These are phyloP conservation scores for Puya raimondii DNA, from an alignment of 176 grass and related monocot species.

Conservation along the genomic window DNA sequence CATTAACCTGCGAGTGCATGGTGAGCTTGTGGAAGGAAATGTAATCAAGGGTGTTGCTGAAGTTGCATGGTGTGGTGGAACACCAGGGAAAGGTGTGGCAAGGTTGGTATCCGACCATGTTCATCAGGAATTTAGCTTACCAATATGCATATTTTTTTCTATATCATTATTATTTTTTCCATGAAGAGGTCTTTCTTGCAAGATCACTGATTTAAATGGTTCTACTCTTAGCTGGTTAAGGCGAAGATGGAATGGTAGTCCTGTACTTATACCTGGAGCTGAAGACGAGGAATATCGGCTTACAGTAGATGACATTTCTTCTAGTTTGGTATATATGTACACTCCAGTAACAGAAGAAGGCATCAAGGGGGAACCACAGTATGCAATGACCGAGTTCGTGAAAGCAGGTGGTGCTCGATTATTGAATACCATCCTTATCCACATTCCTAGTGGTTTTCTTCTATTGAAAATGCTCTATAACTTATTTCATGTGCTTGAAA, in stretches of 20 bases:
- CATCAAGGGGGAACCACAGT: conserved; percentile 67
- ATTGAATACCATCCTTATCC: too few species aligned
- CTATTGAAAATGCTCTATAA: neutral
- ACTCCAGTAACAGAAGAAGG: conserved; percentile 78
- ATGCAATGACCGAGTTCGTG: conserved; percentile 74
- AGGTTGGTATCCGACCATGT: conserved; percentile 40
- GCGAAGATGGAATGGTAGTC: conserved; percentile 55
- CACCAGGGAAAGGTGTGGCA: conserved; percentile 68
- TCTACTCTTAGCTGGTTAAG: conserved; percentile 69
- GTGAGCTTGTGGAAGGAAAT: conserved; percentile 93
- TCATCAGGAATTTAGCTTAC: neutral
- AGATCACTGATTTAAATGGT: conserved; percentile 18
- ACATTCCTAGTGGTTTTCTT: neutral
- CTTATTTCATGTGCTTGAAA: neutral
- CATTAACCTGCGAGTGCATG: conserved; percentile 53
- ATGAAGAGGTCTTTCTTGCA: neutral
- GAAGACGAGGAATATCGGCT: conserved; percentile 71
- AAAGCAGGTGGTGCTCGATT: conserved; percentile 54
- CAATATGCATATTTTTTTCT: neutral
- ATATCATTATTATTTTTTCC: conserved; percentile 7
- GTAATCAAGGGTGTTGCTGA: conserved; percentile 62
- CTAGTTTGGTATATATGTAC: conserved; percentile 89
- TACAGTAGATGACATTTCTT: conserved; percentile 70
- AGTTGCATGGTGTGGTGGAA: conserved; percentile 94
- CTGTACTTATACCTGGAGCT: conserved; percentile 56